A percentile compares a stretch with the other conserved stretches of the same genome.
Conservation (phyloP, 2,329 filamentous ascomycete species). For the Penicillium sp. region DNA sequence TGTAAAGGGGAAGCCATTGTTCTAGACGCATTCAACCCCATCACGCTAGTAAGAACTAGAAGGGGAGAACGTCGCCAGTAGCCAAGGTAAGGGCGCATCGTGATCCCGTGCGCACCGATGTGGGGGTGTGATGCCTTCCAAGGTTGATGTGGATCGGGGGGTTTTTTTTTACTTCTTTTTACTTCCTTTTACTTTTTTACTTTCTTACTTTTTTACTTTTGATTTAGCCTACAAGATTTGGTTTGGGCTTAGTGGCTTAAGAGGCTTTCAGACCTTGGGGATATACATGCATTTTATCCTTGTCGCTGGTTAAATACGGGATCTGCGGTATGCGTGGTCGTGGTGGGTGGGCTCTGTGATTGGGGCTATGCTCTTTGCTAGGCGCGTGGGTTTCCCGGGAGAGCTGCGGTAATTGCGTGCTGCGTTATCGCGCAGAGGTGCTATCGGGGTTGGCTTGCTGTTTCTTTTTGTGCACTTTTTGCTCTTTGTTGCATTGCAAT, state of each 20-base stretch:
- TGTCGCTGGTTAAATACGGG: neutral
- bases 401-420: neutral
- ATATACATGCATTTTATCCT: neutral
- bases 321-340: neutral
- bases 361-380: neutral
- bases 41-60: neutral
- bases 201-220: no score
- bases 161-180: neutral
- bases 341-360: neutral
- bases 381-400: neutral
- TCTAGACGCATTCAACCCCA: neutral
- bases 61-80: neutral
- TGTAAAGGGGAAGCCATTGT: neutral
- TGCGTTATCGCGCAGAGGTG: neutral
- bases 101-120: conserved; percentile 6
- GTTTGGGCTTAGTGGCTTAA: no score
- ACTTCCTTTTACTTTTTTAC: no score
- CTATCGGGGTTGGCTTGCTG: neutral
- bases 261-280: neutral
- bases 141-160: neutral
- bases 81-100: neutral
- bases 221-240: neutral
- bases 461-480: neutral
- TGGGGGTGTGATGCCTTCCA: neutral
- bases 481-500: neutral